A percentile compares a stretch with the other conserved stretches of the same genome.
These are phyloP conservation scores for Colletotrichum nymphaeae DNA, from an alignment of 2,329 filamentous ascomycete species.

Conservation along the genomic window DNA sequence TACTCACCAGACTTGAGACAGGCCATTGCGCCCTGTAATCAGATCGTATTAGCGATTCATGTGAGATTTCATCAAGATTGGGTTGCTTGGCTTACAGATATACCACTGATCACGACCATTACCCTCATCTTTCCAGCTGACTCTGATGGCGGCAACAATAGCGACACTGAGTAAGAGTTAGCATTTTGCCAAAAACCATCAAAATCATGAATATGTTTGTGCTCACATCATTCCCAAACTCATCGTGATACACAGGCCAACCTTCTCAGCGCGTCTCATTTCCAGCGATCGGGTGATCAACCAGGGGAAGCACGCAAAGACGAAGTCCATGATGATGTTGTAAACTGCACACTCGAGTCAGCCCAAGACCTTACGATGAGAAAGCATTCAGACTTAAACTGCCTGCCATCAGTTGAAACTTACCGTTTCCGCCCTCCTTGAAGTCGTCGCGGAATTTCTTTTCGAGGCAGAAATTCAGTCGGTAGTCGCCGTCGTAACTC, in stretches of 20 bases:
- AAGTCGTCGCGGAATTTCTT: slow-evolving; percentile 52
- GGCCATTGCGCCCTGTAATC: slow-evolving; percentile 52
- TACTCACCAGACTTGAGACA: slow-evolving; percentile 56
- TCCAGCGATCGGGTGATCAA: slow-evolving; percentile 43
- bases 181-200: background rate
- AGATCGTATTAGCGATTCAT: slow-evolving; percentile 5
- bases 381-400: background rate
- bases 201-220: background rate
- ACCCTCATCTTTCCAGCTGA: slow-evolving; percentile 60
- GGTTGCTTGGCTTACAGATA: slow-evolving; percentile 49
- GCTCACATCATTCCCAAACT: slow-evolving; percentile 40
- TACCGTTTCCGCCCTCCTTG: slow-evolving; percentile 63
- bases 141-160: slow-evolving; percentile 59
- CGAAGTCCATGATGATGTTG: slow-evolving; percentile 56
- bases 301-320: slow-evolving; percentile 45
- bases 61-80: background rate
- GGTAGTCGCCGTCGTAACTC: slow-evolving; percentile 59
- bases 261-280: slow-evolving; percentile 44
- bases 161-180: slow-evolving; percentile 49
- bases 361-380: background rate
- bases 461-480: slow-evolving; percentile 57
- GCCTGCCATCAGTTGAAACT: slow-evolving; percentile 36
- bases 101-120: slow-evolving; percentile 58
- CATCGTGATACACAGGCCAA: slow-evolving; percentile 44
- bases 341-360: slow-evolving; percentile 50